Percentiles rank a stretch among this genome's conserved stretches.
phyloP scores from a whole-genome alignment of 768 basidiomycete genomes.

The Hebeloma cylindrosporum region DNA sequence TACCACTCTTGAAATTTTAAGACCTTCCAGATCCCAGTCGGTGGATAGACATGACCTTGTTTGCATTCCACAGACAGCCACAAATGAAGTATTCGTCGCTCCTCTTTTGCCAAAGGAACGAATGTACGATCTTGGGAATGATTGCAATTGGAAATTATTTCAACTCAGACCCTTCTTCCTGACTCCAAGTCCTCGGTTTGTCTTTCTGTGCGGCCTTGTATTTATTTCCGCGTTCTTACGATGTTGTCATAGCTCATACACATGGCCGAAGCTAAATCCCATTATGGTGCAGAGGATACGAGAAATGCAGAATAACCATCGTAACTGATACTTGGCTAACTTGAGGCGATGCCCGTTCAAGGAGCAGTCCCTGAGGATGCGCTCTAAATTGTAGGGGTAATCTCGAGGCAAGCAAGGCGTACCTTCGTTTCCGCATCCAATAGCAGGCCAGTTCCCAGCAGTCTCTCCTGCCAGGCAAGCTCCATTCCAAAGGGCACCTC shows the following conservation, averaged over 20 bases:
- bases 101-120: conserved; percentile 28
- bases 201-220: not conserved
- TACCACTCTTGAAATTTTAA: conserved; percentile 35
- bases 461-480: conserved; percentile 52
- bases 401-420: conserved; percentile 6
- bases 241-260: conserved; percentile 22
- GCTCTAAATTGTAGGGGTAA: no score
- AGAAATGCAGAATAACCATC: conserved; percentile 3
- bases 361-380: conserved; percentile 27
- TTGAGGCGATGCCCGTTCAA: not conserved
- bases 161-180: conserved; percentile 23
- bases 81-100: conserved; percentile 9
- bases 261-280: conserved; percentile 41
- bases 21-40: conserved; percentile 1
- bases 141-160: conserved; percentile 29
- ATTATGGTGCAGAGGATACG: conserved; percentile 29
- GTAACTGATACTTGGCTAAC: not conserved
- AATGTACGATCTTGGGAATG: conserved; percentile 38
- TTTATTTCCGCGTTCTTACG: conserved; percentile 6
- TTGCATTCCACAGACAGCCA: conserved; percentile 22
- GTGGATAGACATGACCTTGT: conserved; percentile 17
- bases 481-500: conserved; percentile 43
- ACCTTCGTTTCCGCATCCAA: conserved; percentile 57
- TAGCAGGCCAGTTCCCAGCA: conserved; percentile 50
- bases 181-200: conserved; percentile 10